These are phyloP conservation scores for Phoenix dactylifera DNA, from an alignment of 176 grass and related monocot species.

Conservation along the genomic window DNA sequence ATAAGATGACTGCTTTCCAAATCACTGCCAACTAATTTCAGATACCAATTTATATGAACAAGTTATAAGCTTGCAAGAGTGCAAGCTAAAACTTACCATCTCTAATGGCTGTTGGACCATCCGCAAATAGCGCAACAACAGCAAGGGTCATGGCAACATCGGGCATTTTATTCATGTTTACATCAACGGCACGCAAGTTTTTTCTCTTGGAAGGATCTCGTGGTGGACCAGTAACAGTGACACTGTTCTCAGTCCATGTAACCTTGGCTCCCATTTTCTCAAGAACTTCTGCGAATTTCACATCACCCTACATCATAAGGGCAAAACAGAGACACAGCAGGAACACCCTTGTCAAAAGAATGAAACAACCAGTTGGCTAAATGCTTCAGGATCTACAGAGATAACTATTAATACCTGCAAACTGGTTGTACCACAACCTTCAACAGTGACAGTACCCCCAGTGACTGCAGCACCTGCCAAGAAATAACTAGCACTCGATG, in stretches of 20 bases:
- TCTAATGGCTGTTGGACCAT: slow-evolving; percentile 95
- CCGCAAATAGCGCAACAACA: slow-evolving; percentile 87
- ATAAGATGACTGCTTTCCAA: no score
- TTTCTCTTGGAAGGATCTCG: no score
- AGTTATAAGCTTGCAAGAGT: background rate
- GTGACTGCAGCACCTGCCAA: slow-evolving; percentile 96
- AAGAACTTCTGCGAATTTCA: no score
- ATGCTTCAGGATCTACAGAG: background rate
- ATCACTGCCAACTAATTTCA: no score
- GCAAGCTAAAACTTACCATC: slow-evolving; percentile 44
- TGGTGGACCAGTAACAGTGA: no score
- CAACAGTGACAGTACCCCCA: slow-evolving; percentile 86
- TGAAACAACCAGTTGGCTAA: no score
- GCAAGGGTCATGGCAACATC: slow-evolving; percentile 98
- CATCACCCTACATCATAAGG: no score
- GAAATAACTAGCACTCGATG: slow-evolving; percentile 99
- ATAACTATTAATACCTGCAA: slow-evolving; percentile 52
- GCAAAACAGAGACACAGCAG: no score
- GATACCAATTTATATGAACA: no score
- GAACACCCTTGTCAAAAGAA: no score
- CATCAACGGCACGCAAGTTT: slow-evolving; percentile 83
- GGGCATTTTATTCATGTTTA: slow-evolving; percentile 99
- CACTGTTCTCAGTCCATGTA: no score
- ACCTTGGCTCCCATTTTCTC: no score
- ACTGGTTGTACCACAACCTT: slow-evolving; percentile 90